Percentiles rank a stretch among this genome's conserved stretches.
Evolutionary conservation across 805 yeast genomes (phyloP).

Genomic region (Zygosaccharomyces bailii): DNA sequence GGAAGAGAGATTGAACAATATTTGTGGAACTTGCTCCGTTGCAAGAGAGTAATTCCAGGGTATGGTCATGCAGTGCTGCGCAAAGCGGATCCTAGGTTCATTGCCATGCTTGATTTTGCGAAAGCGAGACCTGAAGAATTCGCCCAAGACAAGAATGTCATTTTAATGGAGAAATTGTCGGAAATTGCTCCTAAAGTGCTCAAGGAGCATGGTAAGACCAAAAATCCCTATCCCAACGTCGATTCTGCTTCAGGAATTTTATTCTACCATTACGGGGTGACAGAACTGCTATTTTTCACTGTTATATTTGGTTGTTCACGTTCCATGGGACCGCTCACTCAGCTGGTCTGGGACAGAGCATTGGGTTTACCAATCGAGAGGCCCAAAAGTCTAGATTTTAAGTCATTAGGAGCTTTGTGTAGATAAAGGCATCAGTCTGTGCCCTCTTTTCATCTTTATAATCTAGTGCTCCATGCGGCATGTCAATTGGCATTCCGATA

Average conservation of each 20-base stretch:
- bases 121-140: constrained; percentile 49
- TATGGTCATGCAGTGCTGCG: constrained; percentile 86
- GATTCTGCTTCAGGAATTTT: constrained; percentile 77
- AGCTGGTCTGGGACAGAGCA: constrained; percentile 74
- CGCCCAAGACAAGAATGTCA: constrained; percentile 60
- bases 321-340: constrained; percentile 75
- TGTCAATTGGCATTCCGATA: no score
- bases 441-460: not conserved
- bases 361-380: constrained; percentile 78
- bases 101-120: constrained; percentile 70
- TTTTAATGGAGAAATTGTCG: constrained; percentile 62
- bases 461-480: no score
- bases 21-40: constrained; percentile 67
- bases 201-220: constrained; percentile 76
- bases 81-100: constrained; percentile 77
- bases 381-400: constrained; percentile 50
- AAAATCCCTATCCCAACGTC: constrained; percentile 83
- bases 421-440: constrained; percentile 2
- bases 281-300: constrained; percentile 70
- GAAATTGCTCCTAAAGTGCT: constrained; percentile 72
- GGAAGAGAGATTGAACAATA: constrained; percentile 54
- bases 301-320: constrained; percentile 81
- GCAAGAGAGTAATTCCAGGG: constrained; percentile 81
- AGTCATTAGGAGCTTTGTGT: constrained; percentile 18
- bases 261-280: constrained; percentile 76